phyloP scores from a whole-genome alignment of 2,329 filamentous ascomycete species.

The Fusarium coffeatum region DNA sequence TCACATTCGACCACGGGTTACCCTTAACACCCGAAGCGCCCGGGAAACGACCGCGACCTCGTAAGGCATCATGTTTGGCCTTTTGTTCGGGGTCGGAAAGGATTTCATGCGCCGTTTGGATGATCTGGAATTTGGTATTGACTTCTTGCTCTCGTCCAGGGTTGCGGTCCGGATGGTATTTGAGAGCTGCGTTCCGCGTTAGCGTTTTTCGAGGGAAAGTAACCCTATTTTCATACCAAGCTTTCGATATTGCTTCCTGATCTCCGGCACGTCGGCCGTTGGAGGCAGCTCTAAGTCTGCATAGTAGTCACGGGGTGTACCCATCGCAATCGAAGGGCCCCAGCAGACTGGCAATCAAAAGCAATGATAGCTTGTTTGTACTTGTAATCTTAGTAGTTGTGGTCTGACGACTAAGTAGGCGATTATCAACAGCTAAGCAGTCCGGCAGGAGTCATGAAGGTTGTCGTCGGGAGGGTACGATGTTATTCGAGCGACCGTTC shows the following conservation, averaged over 20 bases:
- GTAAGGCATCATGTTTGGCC: slow-evolving; percentile 64
- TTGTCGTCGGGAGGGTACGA: background rate
- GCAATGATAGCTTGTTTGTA: slow-evolving; percentile 1
- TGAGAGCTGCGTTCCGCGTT: slow-evolving; percentile 68
- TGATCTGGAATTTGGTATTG: slow-evolving; percentile 84
- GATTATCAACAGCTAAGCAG: slow-evolving; percentile 6
- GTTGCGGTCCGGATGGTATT: slow-evolving; percentile 91
- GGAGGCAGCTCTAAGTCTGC: slow-evolving; percentile 80
- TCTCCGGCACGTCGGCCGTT: slow-evolving; percentile 76
- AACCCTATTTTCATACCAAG: slow-evolving; percentile 66
- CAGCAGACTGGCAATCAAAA: slow-evolving; percentile 14
- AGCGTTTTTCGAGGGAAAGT: slow-evolving; percentile 27
- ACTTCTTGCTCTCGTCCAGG: slow-evolving; percentile 83
- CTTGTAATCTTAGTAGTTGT: background rate
- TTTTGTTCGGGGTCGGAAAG: slow-evolving; percentile 63
- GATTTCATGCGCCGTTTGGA: slow-evolving; percentile 87
- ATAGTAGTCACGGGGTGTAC: slow-evolving; percentile 78
- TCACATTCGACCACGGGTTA: slow-evolving; percentile 66
- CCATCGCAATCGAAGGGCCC: slow-evolving; percentile 48
- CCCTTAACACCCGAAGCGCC: slow-evolving; percentile 66
- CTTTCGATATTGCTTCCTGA: slow-evolving; percentile 88
- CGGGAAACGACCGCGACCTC: slow-evolving; percentile 56
- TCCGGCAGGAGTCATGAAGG: slow-evolving; percentile 16
- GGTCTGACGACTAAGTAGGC: background rate
- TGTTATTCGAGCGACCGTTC: background rate